phyloP scores from a whole-genome alignment of 129 eudicot species.

The Solidago caesia region DNA sequence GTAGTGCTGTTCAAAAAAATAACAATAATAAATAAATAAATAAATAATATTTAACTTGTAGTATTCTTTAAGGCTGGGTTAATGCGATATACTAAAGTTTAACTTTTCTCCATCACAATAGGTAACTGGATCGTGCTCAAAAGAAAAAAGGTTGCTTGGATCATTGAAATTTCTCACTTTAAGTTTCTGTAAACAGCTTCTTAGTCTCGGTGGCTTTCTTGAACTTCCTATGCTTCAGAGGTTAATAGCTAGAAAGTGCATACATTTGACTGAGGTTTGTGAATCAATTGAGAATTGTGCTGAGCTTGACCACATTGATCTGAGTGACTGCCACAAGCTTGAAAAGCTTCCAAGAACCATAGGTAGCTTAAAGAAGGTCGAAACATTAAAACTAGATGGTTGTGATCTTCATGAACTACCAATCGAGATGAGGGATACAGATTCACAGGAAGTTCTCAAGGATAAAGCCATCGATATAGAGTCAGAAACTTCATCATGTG shows the following conservation, averaged over 20 bases:
- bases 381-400: constrained; percentile 14
- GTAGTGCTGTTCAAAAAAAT: too few relatives aligned
- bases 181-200: constrained; percentile 7
- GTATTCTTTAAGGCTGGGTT: too few relatives aligned
- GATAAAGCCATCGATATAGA: too few relatives aligned
- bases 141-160: neutral
- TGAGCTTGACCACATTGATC: constrained; percentile 13
- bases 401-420: neutral
- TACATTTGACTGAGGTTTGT: constrained; percentile 4
- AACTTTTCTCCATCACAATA: neutral
- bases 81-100: neutral
- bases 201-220: constrained; percentile 4
- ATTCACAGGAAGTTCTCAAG: too few relatives aligned
- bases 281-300: constrained; percentile 7
- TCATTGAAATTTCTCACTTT: constrained; percentile 21
- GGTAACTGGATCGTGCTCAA: constrained; percentile 5
- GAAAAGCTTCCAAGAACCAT: constrained; percentile 4
- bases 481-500: too few relatives aligned
- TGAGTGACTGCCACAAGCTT: constrained; percentile 8
- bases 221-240: constrained; percentile 19
- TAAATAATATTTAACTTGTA: too few relatives aligned
- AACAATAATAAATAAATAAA: too few relatives aligned
- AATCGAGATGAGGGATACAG: neutral
- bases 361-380: neutral
- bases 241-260: neutral